Percentiles rank a stretch among this genome's conserved stretches.
Conservation (phyloP, 1,139 yeast genomes). For the Debaryomyces sp. region DNA sequence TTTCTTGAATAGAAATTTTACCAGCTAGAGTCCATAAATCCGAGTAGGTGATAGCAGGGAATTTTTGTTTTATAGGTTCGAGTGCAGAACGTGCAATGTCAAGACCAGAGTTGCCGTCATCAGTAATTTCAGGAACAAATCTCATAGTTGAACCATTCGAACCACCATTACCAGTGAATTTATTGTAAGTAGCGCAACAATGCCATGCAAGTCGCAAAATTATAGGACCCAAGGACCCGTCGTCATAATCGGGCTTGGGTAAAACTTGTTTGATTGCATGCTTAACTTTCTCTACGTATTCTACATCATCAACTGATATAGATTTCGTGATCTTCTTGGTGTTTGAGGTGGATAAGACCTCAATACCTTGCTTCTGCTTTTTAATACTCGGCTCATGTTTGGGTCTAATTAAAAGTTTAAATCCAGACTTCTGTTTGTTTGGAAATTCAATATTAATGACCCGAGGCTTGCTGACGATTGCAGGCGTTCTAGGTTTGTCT, state of each 20-base stretch:
- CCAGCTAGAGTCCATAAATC: constrained; percentile 73
- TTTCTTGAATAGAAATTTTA: constrained; percentile 56
- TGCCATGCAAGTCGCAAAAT: constrained; percentile 73
- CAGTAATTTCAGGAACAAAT: constrained; percentile 49
- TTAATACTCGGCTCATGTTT: constrained; percentile 10
- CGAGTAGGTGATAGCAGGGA: constrained; percentile 59
- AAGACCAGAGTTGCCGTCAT: constrained; percentile 61
- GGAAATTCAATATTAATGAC: constrained; percentile 14
- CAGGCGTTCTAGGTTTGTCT: not conserved
- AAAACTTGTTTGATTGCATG: constrained; percentile 18
- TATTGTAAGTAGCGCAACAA: constrained; percentile 67
- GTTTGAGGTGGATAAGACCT: constrained; percentile 8
- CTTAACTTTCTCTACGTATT: constrained; percentile 16
- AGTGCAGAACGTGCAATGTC: constrained; percentile 57
- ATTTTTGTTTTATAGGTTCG: constrained; percentile 58
- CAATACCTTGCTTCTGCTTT: constrained; percentile 5
- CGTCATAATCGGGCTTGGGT: constrained; percentile 44
- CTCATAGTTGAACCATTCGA: constrained; percentile 74
- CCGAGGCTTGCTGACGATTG: constrained; percentile 1
- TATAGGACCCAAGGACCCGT: constrained; percentile 68
- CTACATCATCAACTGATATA: constrained; percentile 11
- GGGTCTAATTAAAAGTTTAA: constrained; percentile 12
- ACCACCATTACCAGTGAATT: constrained; percentile 58
- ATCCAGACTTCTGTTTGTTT: constrained; percentile 11
- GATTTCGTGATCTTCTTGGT: constrained; percentile 11